Evolutionary conservation across 495 filamentous ascomycete species (phyloP).

Genomic region (Arthonia radiata): DNA sequence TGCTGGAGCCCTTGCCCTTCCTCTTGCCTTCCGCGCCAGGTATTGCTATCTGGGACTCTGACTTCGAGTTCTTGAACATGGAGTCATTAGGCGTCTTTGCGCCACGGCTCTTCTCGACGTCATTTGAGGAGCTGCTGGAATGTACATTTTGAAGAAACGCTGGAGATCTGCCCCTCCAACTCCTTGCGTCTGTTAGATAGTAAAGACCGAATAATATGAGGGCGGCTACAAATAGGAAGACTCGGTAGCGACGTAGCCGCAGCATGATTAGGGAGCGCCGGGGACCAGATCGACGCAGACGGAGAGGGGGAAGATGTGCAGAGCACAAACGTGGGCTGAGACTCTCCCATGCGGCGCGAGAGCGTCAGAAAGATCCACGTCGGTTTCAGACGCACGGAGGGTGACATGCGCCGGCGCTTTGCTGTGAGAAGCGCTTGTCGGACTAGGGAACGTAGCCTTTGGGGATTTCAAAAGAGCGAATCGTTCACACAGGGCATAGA

Average conservation of each 20-base stretch:
- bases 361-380: too few species aligned
- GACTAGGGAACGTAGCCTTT: too few species aligned
- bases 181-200: conserved; percentile 24
- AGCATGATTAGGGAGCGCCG: too few species aligned
- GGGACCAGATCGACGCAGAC: too few species aligned
- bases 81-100: neutral
- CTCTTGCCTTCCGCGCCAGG: neutral
- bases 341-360: too few species aligned
- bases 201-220: conserved; percentile 38
- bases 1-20: neutral
- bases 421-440: too few species aligned
- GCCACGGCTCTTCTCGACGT: neutral
- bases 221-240: conserved; percentile 44
- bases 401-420: too few species aligned
- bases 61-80: conserved; percentile 1
- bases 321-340: too few species aligned
- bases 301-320: too few species aligned
- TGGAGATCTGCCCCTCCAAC: conserved; percentile 1
- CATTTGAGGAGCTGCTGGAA: conserved; percentile 12
- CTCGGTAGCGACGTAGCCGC: conserved; percentile 51
- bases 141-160: neutral
- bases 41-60: conserved; percentile 1
- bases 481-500: too few species aligned
- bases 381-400: too few species aligned
- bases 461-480: too few species aligned